Base-by-base conservation (phyloP, 805 yeast species). In the Candida maltosa region DNA sequence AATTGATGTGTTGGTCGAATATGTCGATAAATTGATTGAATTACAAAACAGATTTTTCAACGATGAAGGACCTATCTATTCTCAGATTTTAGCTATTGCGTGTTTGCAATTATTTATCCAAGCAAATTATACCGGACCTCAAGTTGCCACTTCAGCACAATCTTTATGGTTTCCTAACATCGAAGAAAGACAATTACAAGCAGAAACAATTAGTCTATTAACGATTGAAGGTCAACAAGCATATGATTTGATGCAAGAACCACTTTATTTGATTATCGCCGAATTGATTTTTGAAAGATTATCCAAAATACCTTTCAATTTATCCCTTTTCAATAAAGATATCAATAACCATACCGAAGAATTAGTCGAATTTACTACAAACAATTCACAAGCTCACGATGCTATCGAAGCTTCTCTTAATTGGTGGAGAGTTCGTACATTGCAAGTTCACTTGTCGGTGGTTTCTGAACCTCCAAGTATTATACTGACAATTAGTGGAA, bases 51-150 rank as follows among this genome's bases (percentile, higher is more conserved):
- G 34, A 18, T 55, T 45, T 35, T 39, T 48, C 11, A 46, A 44
- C n/a, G 33, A 35, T 22, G 29, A 38, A 5, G 11, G 35, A 15
- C 48, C 26, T 16, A 30, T 6, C 32, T 23, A n/a, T 27, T 42
- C 56, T 22, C 69, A 59, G 32, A 38, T 64, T n/a, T 29, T 72
- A 12, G 84, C 86, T 2, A 69, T 86, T 40, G 70, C 83, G 1
- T 59, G 78, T 3, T 60, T 87, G 17, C 88, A 87, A 51, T 52
- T 75, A 1, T 89, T 83, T 51, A 62, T 84, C 11, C 94, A 87
- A 54, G 58, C 73, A 33, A 89, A 89, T 55, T 86, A 72, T 57
- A 86, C 95, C 0, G 97, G 97, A 6, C 96, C 96, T 4, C 70
- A 73, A 17, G 49, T 77, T 2, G 69, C 70, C 4, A 45, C 64